Base-by-base conservation (phyloP, 805 yeast species). In the Candida berthetii region DNA sequence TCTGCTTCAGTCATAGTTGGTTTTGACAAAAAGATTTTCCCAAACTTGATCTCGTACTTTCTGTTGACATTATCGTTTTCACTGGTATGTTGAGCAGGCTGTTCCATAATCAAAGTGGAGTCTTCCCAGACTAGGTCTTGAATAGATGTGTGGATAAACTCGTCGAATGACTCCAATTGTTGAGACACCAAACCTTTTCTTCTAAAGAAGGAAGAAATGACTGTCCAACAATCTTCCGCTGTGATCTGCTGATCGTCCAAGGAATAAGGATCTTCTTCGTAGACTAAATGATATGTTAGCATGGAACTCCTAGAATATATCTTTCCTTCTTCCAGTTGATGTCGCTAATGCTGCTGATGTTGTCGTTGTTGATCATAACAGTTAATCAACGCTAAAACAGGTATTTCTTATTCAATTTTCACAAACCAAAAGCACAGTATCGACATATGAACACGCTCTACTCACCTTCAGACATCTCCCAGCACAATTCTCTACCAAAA, bases 1-100 rank as follows among this genome's bases (percentile, higher is more conserved):
- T 93, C 99, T 15, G 98, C 96, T 69, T 93, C 99, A 17, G 98
- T 95, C 78, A 93, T 96, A 38, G 96, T 88, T 36, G 99, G 99
- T 57, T 90, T 85, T 20, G 98, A 89, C 52, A 93, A 80, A 65
- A 85, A 93, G 56, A 95, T 93, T 63, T 91, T 95, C 50, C 99
- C 99, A 66, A 93, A 93, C n/a, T 90, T 81, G 60, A 93, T 93
- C 65, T 91, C 97, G 57, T 89, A 95, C 50, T 97, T 79, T 67
- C 89, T 83, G 65, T 86, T 89, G 53, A 87, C 79, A 60, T 88
- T 85, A 62, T 93, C 99, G 43, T 79, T 76, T 53, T 90, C 96
- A 31, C 90, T 80, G 3, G 95, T 82, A 60, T 93, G 98, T 66
- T 95, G 99, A 13, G 99, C 99, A 8, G 97, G 95, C 68, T 93